Percentiles rank a stretch among this genome's conserved stretches.
Conservation (phyloP, 345 rosid species). For the Lepidium africanum region DNA sequence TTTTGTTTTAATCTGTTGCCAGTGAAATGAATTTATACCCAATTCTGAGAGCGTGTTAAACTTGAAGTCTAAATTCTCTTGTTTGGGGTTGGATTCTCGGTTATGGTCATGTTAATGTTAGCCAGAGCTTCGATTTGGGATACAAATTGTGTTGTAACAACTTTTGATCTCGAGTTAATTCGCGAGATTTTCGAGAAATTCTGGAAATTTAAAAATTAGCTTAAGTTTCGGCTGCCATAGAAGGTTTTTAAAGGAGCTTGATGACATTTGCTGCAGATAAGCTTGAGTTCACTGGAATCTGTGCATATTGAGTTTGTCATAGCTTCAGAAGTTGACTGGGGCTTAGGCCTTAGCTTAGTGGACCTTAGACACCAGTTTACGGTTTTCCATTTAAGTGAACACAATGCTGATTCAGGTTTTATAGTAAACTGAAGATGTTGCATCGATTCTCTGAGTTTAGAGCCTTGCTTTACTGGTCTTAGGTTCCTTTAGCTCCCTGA, state of each 20-base stretch:
- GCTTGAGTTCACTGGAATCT: conserved; percentile 3
- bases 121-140: conserved; percentile 11
- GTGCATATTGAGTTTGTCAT: background rate
- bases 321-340: background rate
- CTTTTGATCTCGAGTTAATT: conserved; percentile 28
- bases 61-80: background rate
- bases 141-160: background rate
- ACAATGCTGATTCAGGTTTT: background rate
- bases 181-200: background rate
- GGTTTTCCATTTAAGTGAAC: background rate
- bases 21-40: background rate
- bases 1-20: background rate
- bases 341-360: background rate
- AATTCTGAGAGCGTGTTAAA: background rate
- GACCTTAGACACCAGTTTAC: background rate
- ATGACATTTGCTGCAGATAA: background rate
- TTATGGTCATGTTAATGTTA: background rate
- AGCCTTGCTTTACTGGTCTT: background rate
- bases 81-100: background rate
- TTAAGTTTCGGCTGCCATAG: background rate
- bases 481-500: background rate
- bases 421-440: background rate
- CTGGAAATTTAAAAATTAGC: background rate
- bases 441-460: background rate
- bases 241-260: background rate